Base-by-base conservation (phyloP, 148 eudicot species). In the Euryodendron excelsum region DNA sequence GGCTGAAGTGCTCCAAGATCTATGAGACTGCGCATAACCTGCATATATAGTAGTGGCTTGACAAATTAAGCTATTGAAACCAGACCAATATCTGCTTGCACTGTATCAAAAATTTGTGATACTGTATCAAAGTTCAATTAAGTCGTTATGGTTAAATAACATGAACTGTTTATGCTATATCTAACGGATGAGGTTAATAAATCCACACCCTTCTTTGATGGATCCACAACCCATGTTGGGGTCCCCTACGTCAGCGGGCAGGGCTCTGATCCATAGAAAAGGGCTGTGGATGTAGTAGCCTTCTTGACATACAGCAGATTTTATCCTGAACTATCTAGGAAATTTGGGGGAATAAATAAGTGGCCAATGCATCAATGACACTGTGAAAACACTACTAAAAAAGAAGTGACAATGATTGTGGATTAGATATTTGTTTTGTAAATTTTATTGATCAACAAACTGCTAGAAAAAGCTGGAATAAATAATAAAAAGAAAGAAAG, bases 1-100 rank as follows among this genome's bases (percentile, higher is more conserved):
- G 99, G 98, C 84, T 92, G 95, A 80, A 96, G 99, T 69, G 99
- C 99, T 83, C 87, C 95, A 62, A 96, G 99, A 85, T 92, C 93
- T 78, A 96, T 92, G 77, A 96, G 95, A 82, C 86, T 85, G 66
- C 71, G 81, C 78, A 96, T 88, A 66, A 96, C 98, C 99, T 96
- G 91, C 45, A 65, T n/a, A n/a, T n/a, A n/a, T 36, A 18, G 60
- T 59, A 75, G 37, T 33, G 66, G 31, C 15, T 69, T 65, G 30
- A 10, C 36, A 69, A 74, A 34, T 56, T 4, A 36, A 67, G 27
- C 45, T 45, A 11, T 56, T 47, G n/a, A 55, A 66, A 56, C 58
- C 69, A 48, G 80, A 72, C 33, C 45, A 76, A 25, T 33, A 17
- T 65, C 44, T n/a, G n/a, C n/a, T n/a, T n/a, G n/a, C n/a, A n/a